Percentiles rank a stretch among this genome's conserved stretches.
These are phyloP conservation scores for Lichtheimia hyalospora DNA, from an alignment of 371 early-diverging fungal species.

Conservation along the genomic window DNA sequence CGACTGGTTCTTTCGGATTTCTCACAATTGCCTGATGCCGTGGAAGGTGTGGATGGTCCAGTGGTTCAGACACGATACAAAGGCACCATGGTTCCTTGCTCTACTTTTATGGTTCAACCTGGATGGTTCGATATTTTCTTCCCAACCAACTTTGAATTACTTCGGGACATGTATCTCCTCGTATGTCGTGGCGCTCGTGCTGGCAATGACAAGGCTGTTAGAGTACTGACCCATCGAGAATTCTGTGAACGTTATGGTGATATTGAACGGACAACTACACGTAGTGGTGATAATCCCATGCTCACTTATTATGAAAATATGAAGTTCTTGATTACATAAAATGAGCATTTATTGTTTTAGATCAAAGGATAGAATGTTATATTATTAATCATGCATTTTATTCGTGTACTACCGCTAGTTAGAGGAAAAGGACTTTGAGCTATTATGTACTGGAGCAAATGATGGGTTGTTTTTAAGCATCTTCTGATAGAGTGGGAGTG, in stretches of 20 bases:
- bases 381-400: not conserved
- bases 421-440: too few relatives aligned
- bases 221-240: constrained; percentile 76
- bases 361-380: not conserved
- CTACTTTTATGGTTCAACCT: constrained; percentile 92
- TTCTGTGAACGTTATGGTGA: constrained; percentile 83
- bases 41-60: constrained; percentile 84
- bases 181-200: constrained; percentile 57
- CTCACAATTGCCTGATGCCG: constrained; percentile 75
- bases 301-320: constrained; percentile 92
- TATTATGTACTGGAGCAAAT: too few relatives aligned
- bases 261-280: constrained; percentile 71
- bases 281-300: constrained; percentile 93
- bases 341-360: not conserved
- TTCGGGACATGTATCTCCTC: constrained; percentile 73
- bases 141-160: constrained; percentile 92
- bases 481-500: not conserved
- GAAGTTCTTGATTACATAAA: constrained; percentile 65
- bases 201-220: constrained; percentile 42
- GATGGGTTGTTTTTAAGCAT: not conserved
- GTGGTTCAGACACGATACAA: constrained; percentile 93
- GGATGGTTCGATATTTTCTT: constrained; percentile 99
- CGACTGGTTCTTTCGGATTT: constrained; percentile 92
- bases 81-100: constrained; percentile 90
- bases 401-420: too few relatives aligned